phyloP scores from a whole-genome alignment of 1,284 basidiomycete genomes.

The Moesziomyces antarcticus region DNA sequence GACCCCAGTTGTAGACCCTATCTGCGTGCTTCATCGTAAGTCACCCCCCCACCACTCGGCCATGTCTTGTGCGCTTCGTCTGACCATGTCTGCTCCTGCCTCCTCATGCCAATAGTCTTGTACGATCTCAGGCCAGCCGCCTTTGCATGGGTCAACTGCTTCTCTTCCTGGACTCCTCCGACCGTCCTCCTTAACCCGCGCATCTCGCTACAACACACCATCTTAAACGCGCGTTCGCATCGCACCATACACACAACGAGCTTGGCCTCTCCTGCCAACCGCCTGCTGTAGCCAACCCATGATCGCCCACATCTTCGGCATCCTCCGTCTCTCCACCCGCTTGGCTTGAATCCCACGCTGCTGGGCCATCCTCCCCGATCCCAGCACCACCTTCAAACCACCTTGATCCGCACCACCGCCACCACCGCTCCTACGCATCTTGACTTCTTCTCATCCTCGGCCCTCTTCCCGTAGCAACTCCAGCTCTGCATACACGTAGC shows the following conservation, averaged over 20 bases:
- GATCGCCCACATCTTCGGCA: constrained; percentile 37
- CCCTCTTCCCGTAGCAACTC: background rate
- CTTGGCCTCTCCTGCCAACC: constrained; percentile 48
- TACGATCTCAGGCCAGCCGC: constrained; percentile 37
- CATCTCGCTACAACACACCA: too few species aligned
- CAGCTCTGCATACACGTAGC: constrained; percentile 26
- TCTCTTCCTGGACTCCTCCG: constrained; percentile 61
- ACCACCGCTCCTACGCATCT: background rate
- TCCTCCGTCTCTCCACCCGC: constrained; percentile 45
- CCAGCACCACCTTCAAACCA: constrained; percentile 49
- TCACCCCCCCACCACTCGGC: background rate
- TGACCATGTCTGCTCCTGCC: constrained; percentile 1
- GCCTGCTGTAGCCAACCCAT: constrained; percentile 51
- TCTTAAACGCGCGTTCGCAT: background rate
- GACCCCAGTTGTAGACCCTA: constrained; percentile 61
- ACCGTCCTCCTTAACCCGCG: constrained; percentile 56
- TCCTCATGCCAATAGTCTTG: constrained; percentile 10
- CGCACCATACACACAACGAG: constrained; percentile 21
- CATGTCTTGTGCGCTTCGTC: background rate
- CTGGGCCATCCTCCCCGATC: constrained; percentile 30
- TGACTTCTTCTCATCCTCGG: background rate
- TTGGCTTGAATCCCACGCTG: constrained; percentile 50
- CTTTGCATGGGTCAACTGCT: constrained; percentile 50
- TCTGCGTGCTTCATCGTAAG: constrained; percentile 49
- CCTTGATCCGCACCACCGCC: constrained; percentile 27